A percentile compares a stretch with the other conserved stretches of the same genome.
phyloP scores from a whole-genome alignment of 2,329 filamentous ascomycete species.

The Xylariaceae sp. region DNA sequence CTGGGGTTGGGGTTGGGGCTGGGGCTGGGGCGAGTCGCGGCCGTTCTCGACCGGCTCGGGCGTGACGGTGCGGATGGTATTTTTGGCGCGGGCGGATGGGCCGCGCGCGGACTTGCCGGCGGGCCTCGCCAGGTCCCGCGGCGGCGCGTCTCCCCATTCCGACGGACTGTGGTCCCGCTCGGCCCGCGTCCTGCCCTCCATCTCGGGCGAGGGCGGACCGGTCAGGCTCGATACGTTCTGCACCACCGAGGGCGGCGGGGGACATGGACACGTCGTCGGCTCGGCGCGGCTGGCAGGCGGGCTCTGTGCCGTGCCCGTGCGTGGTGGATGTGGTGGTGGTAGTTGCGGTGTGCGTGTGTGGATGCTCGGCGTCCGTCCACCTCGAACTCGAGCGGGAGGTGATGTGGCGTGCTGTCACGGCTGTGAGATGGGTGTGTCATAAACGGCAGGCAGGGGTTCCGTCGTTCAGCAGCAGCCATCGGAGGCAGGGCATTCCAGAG shows the following conservation, averaged over 20 bases:
- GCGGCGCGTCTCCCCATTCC: slow-evolving; percentile 24
- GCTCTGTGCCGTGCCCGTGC: slow-evolving; percentile 14
- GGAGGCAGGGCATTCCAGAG: slow-evolving; percentile 17
- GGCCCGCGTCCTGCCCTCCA: slow-evolving; percentile 36
- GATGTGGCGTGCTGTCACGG: slow-evolving; percentile 7
- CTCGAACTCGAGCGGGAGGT: slow-evolving; percentile 14
- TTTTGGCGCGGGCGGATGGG: too few species aligned
- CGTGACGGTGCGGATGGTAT: slow-evolving; percentile 57
- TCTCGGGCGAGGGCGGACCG: slow-evolving; percentile 34
- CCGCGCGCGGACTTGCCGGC: too few species aligned
- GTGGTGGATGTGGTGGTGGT: slow-evolving; percentile 9
- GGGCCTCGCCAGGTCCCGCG: slow-evolving; percentile 14
- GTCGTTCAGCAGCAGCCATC: slow-evolving; percentile 18
- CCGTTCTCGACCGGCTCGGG: slow-evolving; percentile 45
- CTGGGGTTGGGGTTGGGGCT: slow-evolving; percentile 27
- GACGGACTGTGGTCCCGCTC: slow-evolving; percentile 29
- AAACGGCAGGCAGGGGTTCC: slow-evolving; percentile 11
- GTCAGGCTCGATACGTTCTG: slow-evolving; percentile 38
- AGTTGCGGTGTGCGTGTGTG: slow-evolving; percentile 9
- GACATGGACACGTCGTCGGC: slow-evolving; percentile 19
- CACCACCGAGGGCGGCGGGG: slow-evolving; percentile 21
- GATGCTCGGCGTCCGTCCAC: slow-evolving; percentile 17
- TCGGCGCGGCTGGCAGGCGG: slow-evolving; percentile 13
- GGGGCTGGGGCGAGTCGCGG: slow-evolving; percentile 16
- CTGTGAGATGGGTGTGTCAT: slow-evolving; percentile 13